These are phyloP conservation scores for Penicillium sp. DNA, from an alignment of 2,329 filamentous ascomycete species.

Conservation along the genomic window DNA sequence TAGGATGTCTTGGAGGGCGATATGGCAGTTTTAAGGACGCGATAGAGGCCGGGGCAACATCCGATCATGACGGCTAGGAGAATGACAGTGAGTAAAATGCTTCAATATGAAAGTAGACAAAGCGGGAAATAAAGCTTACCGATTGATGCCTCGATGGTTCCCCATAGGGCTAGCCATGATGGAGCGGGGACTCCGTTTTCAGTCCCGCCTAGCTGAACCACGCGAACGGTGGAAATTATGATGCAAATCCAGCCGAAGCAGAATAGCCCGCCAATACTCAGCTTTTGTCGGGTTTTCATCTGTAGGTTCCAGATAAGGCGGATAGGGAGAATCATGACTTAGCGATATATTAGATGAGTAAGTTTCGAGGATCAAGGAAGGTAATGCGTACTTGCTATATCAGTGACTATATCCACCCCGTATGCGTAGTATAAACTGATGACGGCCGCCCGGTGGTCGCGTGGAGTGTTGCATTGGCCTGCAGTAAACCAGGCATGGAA, in stretches of 20 bases:
- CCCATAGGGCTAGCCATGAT: conserved; percentile 41
- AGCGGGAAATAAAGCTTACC: conserved; percentile 22
- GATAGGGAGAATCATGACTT: conserved; percentile 42
- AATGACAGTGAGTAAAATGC: not conserved
- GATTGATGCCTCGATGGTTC: conserved; percentile 37
- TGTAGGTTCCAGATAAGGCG: conserved; percentile 40
- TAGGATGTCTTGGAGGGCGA: conserved; percentile 13
- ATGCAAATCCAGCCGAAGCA: conserved; percentile 31
- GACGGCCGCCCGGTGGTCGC: conserved; percentile 33
- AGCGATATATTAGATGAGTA: not conserved
- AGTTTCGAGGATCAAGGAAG: no score
- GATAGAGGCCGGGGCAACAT: conserved; percentile 20
- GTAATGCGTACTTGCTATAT: conserved; percentile 32
- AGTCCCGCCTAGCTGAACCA: conserved; percentile 36
- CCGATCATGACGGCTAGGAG: conserved; percentile 24
- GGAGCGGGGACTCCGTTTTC: conserved; percentile 30
- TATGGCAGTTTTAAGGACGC: conserved; percentile 13
- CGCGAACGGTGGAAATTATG: conserved; percentile 27
- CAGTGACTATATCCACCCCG: conserved; percentile 37
- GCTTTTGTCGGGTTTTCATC: conserved; percentile 35
- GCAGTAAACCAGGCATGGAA: conserved; percentile 40
- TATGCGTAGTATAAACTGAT: conserved; percentile 40
- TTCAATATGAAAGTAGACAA: no score
- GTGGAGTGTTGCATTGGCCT: conserved; percentile 27
- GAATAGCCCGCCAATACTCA: conserved; percentile 33